Conservation (phyloP, 768 basidiomycete species). For the Leccinum variicolor region DNA sequence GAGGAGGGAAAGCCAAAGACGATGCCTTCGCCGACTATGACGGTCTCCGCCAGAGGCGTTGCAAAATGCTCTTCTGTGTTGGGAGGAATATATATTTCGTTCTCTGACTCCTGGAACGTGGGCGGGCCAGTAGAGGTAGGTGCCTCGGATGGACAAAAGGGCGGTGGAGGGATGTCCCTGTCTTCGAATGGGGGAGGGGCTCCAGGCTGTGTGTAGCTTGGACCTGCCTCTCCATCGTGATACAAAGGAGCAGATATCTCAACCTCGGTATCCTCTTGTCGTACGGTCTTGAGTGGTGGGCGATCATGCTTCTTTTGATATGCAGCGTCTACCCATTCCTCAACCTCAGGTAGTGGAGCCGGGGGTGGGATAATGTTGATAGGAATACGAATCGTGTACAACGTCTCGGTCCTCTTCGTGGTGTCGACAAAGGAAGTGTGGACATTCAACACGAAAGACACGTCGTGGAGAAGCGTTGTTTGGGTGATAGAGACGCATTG, state of each 20-base stretch:
- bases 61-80: constrained; percentile 36
- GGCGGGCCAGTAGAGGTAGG: constrained; percentile 62
- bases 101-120: constrained; percentile 79
- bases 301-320: constrained; percentile 88
- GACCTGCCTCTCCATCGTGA: constrained; percentile 70
- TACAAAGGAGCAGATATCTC: constrained; percentile 63
- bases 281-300: constrained; percentile 67
- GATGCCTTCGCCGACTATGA: constrained; percentile 70
- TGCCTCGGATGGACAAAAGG: constrained; percentile 50
- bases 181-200: constrained; percentile 87
- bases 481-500: constrained; percentile 79
- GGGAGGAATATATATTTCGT: constrained; percentile 64
- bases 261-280: constrained; percentile 63
- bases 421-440: constrained; percentile 77
- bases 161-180: constrained; percentile 73
- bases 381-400: constrained; percentile 64
- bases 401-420: constrained; percentile 61
- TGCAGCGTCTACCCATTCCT: constrained; percentile 65
- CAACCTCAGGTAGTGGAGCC: constrained; percentile 77
- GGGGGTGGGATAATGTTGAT: constrained; percentile 69
- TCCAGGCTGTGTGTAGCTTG: constrained; percentile 58
- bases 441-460: constrained; percentile 73
- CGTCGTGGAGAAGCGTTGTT: constrained; percentile 75
- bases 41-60: constrained; percentile 28
- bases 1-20: constrained; percentile 69